These are phyloP conservation scores for Arthrobotrys sphaeroides DNA, from an alignment of 2,329 filamentous ascomycete species.

Conservation along the genomic window DNA sequence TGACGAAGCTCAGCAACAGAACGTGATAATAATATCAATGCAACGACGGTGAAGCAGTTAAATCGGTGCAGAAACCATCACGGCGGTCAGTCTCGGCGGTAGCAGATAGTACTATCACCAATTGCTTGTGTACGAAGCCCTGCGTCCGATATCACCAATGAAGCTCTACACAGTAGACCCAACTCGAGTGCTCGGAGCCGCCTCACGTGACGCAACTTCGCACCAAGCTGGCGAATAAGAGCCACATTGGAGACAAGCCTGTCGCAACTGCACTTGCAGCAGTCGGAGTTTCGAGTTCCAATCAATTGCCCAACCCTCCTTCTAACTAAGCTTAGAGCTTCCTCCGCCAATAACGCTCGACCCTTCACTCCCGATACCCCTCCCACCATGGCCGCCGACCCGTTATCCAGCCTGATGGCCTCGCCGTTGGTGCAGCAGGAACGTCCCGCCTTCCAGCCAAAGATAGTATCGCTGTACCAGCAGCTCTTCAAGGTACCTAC, in stretches of 20 bases:
- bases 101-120: too few species aligned
- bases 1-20: neutral
- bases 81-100: too few species aligned
- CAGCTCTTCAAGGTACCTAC: constrained; percentile 78
- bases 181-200: too few species aligned
- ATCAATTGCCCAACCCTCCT: constrained; percentile 15
- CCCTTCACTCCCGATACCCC: too few species aligned
- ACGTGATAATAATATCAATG: too few species aligned
- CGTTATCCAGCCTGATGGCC: constrained; percentile 58
- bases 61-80: neutral
- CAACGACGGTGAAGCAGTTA: neutral
- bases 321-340: neutral
- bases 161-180: too few species aligned
- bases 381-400: constrained; percentile 41
- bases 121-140: too few species aligned
- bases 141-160: too few species aligned
- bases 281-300: neutral
- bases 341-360: neutral
- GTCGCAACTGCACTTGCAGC: too few species aligned
- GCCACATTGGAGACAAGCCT: too few species aligned
- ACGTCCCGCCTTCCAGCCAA: constrained; percentile 91
- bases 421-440: constrained; percentile 94
- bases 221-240: constrained; percentile 23
- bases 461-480: constrained; percentile 90
- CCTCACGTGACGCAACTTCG: constrained; percentile 46